Percentiles rank a stretch among this genome's conserved stretches.
These are phyloP conservation scores for Dioscorea alata DNA, from an alignment of 106 monocot species.

Conservation along the genomic window DNA sequence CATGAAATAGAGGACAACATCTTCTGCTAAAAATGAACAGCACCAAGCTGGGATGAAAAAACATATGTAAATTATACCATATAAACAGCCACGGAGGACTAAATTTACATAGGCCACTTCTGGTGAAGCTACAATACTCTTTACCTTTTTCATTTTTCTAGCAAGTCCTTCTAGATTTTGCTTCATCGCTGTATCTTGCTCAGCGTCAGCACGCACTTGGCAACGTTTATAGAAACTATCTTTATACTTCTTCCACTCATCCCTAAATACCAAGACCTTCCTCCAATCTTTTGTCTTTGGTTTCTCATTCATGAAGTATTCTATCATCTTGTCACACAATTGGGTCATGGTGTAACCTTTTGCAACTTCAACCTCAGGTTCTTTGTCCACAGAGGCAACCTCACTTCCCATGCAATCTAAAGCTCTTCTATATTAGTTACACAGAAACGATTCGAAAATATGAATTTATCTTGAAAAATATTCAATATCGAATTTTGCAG, in stretches of 20 bases:
- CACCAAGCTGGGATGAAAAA: too few relatives aligned
- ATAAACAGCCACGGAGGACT: neutral
- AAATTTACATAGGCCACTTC: too few relatives aligned
- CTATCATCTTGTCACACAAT: constrained; percentile 95
- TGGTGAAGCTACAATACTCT: too few relatives aligned
- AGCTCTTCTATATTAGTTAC: neutral
- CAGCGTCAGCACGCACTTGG: constrained; percentile 46
- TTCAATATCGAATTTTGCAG: too few relatives aligned
- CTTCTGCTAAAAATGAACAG: too few relatives aligned
- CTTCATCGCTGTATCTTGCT: constrained; percentile 51
- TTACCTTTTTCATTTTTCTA: constrained; percentile 83
- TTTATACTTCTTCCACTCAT: constrained; percentile 84
- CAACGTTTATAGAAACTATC: constrained; percentile 60
- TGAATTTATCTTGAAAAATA: too few relatives aligned
- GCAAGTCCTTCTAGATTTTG: constrained; percentile 59
- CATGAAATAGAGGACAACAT: neutral
- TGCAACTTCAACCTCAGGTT: constrained; percentile 52
- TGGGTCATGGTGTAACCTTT: constrained; percentile 88
- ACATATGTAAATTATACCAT: too few relatives aligned
- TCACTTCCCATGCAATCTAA: constrained; percentile 17
- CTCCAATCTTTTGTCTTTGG: constrained; percentile 89
- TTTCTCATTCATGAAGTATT: constrained; percentile 77
- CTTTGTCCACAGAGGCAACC: constrained; percentile 20
- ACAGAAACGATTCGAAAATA: too few relatives aligned
- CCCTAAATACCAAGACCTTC: constrained; percentile 82